phyloP scores from a whole-genome alignment of 176 grass and related monocot species.

The Triticum dicoccoides region DNA sequence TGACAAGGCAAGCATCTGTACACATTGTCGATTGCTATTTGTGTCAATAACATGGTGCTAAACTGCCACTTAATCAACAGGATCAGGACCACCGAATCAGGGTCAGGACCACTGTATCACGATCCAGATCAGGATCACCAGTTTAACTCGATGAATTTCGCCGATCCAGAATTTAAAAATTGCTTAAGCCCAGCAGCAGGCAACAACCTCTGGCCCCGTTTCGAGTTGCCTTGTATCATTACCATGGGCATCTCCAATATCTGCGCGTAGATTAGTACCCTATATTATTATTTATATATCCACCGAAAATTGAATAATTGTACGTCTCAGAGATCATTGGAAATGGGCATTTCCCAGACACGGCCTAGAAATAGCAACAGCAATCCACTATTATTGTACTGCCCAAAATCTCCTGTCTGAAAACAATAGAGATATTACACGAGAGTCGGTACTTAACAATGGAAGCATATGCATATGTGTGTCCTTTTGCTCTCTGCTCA shows the following conservation, averaged over 20 bases:
- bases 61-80: background rate
- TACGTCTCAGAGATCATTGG: background rate
- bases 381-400: background rate
- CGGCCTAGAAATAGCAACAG: background rate
- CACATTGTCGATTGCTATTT: background rate
- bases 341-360: background rate
- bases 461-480: background rate
- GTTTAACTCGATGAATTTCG: background rate
- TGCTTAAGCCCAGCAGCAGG: background rate
- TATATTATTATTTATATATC: background rate
- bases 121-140: background rate
- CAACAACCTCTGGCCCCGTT: background rate
- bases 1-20: background rate
- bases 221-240: background rate
- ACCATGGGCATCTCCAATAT: background rate
- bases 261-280: background rate
- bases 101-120: background rate
- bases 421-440: background rate
- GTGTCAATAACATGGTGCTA: background rate
- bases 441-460: background rate
- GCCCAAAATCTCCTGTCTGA: background rate
- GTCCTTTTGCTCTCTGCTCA: background rate
- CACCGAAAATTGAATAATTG: background rate
- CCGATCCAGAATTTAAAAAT: background rate
- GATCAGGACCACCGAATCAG: background rate